Conservation (phyloP, 2,329 filamentous ascomycete species). For the Coleophoma cylindrospora region DNA sequence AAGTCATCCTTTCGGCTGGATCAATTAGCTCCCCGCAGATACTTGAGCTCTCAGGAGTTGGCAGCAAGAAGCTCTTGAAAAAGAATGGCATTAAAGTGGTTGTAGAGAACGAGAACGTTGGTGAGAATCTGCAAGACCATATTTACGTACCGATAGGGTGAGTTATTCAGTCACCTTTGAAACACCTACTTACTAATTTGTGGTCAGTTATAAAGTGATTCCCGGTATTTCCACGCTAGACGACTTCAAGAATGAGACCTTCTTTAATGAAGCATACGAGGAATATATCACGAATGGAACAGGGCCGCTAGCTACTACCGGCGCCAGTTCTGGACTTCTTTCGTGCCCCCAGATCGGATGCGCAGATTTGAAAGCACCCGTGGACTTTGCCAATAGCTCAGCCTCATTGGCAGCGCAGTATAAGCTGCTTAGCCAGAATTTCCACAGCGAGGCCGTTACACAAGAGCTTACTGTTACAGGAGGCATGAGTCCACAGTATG, state of each 20-base stretch:
- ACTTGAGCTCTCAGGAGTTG: slow-evolving; percentile 26
- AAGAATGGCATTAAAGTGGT: slow-evolving; percentile 4
- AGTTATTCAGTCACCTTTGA: not conserved
- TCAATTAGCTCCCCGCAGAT: slow-evolving; percentile 17
- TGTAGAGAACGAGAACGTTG: slow-evolving; percentile 7
- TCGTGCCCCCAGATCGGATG: not conserved
- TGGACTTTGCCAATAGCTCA: not conserved
- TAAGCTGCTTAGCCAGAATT: not conserved
- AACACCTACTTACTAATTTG: not conserved
- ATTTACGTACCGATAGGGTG: not conserved
- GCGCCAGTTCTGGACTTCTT: not conserved
- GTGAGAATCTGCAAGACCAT: slow-evolving; percentile 13
- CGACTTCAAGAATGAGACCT: not conserved
- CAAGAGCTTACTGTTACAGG: not conserved
- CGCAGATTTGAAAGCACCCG: not conserved
- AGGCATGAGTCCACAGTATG: not conserved
- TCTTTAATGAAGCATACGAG: not conserved
- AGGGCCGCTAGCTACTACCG: not conserved
- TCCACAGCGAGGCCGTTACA: not conserved
- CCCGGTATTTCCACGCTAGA: not conserved
- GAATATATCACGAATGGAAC: not conserved
- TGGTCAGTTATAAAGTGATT: not conserved
- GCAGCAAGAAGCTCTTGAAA: slow-evolving; percentile 7
- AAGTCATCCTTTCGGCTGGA: slow-evolving; percentile 20
- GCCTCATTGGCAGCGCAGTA: not conserved